These are phyloP conservation scores for Clitopilus hobsonii DNA, from an alignment of 768 basidiomycete species.

Conservation along the genomic window DNA sequence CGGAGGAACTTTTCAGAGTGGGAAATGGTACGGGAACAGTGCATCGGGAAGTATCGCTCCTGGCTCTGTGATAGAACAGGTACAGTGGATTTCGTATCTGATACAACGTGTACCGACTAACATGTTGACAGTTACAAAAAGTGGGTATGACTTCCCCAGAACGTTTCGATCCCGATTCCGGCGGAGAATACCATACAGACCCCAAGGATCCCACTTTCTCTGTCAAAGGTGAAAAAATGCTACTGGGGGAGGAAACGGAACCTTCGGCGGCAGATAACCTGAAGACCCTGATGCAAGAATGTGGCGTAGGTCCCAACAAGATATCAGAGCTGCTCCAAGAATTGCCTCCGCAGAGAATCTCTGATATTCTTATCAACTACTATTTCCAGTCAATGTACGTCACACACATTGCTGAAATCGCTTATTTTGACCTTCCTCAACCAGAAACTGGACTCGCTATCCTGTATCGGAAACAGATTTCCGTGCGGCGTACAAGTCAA, in stretches of 20 bases:
- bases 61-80: conserved; percentile 76
- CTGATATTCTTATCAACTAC: conserved; percentile 77
- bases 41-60: conserved; percentile 82
- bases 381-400: conserved; percentile 69
- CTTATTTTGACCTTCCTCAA: neutral
- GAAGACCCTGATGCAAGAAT: conserved; percentile 84
- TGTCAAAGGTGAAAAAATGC: conserved; percentile 9
- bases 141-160: conserved; percentile 13
- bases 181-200: neutral
- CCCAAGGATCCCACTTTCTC: conserved; percentile 1
- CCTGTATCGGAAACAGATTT: conserved; percentile 86
- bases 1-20: conserved; percentile 76
- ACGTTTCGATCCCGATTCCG: conserved; percentile 6
- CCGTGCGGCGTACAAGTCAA: conserved; percentile 61
- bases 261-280: conserved; percentile 75
- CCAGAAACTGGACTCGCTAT: conserved; percentile 90
- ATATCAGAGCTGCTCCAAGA: conserved; percentile 87
- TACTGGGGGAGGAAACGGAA: conserved; percentile 40
- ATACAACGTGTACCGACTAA: neutral
- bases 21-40: conserved; percentile 82
- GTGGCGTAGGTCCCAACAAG: conserved; percentile 87
- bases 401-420: conserved; percentile 9
- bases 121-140: conserved; percentile 20
- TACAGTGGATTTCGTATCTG: conserved; percentile 19
- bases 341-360: conserved; percentile 71